phyloP scores from a whole-genome alignment of 1,139 yeast species.

The Debaryomyces psychrophilus region DNA sequence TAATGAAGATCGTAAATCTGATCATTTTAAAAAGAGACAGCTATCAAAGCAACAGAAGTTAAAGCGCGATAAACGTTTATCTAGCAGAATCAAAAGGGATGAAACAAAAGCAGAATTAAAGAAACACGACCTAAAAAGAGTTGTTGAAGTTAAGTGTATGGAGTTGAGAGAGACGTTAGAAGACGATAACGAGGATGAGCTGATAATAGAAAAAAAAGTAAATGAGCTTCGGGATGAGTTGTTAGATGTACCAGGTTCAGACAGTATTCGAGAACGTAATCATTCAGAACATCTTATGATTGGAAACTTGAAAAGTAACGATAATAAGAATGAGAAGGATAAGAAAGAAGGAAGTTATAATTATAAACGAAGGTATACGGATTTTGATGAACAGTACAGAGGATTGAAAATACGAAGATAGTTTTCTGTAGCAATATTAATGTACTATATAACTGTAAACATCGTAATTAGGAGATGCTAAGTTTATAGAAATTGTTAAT shows the following conservation, averaged over 20 bases:
- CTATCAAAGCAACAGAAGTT: slow-evolving; percentile 19
- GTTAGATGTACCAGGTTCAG: neutral
- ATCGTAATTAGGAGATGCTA: too few species aligned
- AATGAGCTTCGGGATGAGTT: slow-evolving; percentile 27
- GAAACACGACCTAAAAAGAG: slow-evolving; percentile 52
- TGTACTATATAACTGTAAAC: too few species aligned
- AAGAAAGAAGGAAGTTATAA: neutral
- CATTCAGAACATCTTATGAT: too few species aligned
- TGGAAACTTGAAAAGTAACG: neutral
- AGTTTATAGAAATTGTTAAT: too few species aligned
- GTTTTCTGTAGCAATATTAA: neutral
- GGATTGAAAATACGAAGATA: slow-evolving; percentile 1
- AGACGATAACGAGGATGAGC: slow-evolving; percentile 43
- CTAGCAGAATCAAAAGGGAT: slow-evolving; percentile 21
- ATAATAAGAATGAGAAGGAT: neutral
- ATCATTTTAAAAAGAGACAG: slow-evolving; percentile 37
- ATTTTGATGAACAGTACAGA: neutral
- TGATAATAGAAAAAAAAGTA: slow-evolving; percentile 28
- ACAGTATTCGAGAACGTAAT: neutral
- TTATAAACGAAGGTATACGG: slow-evolving; percentile 3
- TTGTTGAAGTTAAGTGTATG: slow-evolving; percentile 56
- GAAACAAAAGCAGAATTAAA: slow-evolving; percentile 33
- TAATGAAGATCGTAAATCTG: slow-evolving; percentile 26
- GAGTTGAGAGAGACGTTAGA: slow-evolving; percentile 60
- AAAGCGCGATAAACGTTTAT: slow-evolving; percentile 21